Evolutionary conservation across 1,284 basidiomycete species (phyloP).

Genomic region (Filobasidium uniguttulatum): DNA sequence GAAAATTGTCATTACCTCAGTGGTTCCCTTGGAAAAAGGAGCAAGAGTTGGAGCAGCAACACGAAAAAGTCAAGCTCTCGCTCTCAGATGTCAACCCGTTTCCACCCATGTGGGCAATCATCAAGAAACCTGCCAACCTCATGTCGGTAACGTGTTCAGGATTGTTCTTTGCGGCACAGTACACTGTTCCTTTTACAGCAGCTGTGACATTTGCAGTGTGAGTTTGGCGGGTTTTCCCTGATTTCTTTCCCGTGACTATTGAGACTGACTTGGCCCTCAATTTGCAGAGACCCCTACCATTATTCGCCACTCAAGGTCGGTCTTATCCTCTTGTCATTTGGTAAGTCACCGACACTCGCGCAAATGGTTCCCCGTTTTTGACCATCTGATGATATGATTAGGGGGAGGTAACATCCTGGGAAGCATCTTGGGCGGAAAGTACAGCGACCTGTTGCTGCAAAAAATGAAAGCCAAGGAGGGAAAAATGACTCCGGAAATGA

Average conservation of each 20-base stretch:
- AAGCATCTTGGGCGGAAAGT: constrained; percentile 59
- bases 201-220: constrained; percentile 44
- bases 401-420: constrained; percentile 50
- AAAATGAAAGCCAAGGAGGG: constrained; percentile 47
- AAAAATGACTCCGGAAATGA: constrained; percentile 64
- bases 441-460: constrained; percentile 53
- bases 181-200: constrained; percentile 53
- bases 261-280: not conserved
- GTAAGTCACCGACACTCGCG: too few relatives aligned
- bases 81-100: constrained; percentile 60
- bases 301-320: constrained; percentile 61
- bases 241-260: not conserved
- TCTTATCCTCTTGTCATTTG: constrained; percentile 59
- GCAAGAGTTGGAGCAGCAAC: constrained; percentile 9
- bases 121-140: constrained; percentile 53
- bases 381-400: too few relatives aligned
- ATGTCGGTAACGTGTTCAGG: constrained; percentile 55
- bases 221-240: constrained; percentile 4
- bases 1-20: too few relatives aligned
- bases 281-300: constrained; percentile 44
- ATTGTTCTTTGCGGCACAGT: constrained; percentile 54
- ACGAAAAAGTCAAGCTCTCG: constrained; percentile 44
- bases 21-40: too few relatives aligned
- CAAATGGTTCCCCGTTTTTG: too few relatives aligned
- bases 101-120: constrained; percentile 46